Base-by-base conservation (phyloP, 495 filamentous ascomycete genomes). In the Thermochaetoides thermophila region DNA sequence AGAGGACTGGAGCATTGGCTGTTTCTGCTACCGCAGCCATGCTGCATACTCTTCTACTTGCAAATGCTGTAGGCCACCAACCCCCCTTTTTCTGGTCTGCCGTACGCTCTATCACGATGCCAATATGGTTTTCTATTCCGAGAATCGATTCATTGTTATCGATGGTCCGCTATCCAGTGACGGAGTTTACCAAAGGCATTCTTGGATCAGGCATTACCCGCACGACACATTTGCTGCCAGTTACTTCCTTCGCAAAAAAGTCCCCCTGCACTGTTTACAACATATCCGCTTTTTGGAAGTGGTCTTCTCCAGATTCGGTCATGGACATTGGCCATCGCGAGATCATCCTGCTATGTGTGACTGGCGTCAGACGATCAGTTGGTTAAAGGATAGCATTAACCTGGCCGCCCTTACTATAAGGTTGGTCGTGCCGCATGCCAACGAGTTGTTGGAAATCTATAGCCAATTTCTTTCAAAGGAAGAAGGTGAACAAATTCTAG, bases 251-350 rank as follows among this genome's bases (percentile, higher is more conserved):
- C 24, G 27, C 13, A 16, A 28, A 10, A 16, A 19, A 13, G 11
- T 39, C 13, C 37, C 37, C 5, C 10, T 7, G 13, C 24, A 39
- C 15, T 39, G 37, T 8, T 11, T 39, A 16, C 14, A 13, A 7
- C 16, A 39, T 18, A 12, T 39, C 6, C 37, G 37, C 10, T 39
- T 34, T 20, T 18, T 39, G 4, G 37, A 39, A 16, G n/a, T 39
- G 2, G 31, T 34, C 0, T 39, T 39, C 16, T 31, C 37, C 2
- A 25, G 19, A 11, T 39, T 28, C 31, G 4, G 23, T 7, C 19
- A 24, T 7, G 2, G n/a, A 13, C 17, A 12, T 10, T 34, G 37
- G 31, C 31, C 31, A 14, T 10, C 15, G 18, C 7, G 8, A 7
- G 31, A 33, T 5, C 16, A 29, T 17, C 30, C 25, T 3, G 31